Evolutionary conservation across 495 filamentous ascomycete genomes (phyloP).

Genomic region (Xylaria scruposa): DNA sequence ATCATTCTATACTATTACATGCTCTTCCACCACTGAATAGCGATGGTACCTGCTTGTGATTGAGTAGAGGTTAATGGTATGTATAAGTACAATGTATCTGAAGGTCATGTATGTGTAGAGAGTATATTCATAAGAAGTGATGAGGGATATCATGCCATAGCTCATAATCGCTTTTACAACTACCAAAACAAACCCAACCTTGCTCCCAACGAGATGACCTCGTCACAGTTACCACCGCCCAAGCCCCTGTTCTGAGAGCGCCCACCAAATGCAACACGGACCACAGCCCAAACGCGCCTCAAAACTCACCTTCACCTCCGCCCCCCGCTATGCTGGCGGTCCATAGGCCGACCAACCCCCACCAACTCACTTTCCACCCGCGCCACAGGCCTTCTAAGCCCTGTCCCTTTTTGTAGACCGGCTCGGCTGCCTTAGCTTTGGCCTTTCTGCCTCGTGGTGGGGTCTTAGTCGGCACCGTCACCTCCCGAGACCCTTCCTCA

Average conservation of each 20-base stretch:
- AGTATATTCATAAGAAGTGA: conserved; percentile 25
- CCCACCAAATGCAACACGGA: background rate
- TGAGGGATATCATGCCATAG: conserved; percentile 44
- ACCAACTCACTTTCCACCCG: conserved; percentile 95
- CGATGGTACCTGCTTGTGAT: too few relatives aligned
- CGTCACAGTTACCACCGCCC: background rate
- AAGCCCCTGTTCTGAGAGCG: background rate
- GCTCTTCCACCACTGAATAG: background rate
- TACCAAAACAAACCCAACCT: conserved; percentile 17
- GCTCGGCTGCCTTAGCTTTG: conserved; percentile 48
- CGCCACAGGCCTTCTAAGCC: conserved; percentile 86
- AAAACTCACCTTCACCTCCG: conserved; percentile 59
- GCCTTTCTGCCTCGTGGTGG: conserved; percentile 36
- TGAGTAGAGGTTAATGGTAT: background rate
- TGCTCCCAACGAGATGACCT: background rate
- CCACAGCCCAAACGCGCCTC: conserved; percentile 7
- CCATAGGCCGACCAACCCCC: conserved; percentile 92
- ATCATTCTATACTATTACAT: background rate
- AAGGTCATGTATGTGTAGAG: background rate
- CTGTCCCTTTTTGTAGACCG: conserved; percentile 70
- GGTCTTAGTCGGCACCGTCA: conserved; percentile 42
- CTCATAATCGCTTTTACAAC: conserved; percentile 35
- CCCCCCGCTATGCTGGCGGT: conserved; percentile 50
- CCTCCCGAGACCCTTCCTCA: conserved; percentile 73
- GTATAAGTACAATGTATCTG: background rate